These are phyloP conservation scores for Kodamaea jinghongensis DNA, from an alignment of 805 yeast genomes.

Conservation along the genomic window DNA sequence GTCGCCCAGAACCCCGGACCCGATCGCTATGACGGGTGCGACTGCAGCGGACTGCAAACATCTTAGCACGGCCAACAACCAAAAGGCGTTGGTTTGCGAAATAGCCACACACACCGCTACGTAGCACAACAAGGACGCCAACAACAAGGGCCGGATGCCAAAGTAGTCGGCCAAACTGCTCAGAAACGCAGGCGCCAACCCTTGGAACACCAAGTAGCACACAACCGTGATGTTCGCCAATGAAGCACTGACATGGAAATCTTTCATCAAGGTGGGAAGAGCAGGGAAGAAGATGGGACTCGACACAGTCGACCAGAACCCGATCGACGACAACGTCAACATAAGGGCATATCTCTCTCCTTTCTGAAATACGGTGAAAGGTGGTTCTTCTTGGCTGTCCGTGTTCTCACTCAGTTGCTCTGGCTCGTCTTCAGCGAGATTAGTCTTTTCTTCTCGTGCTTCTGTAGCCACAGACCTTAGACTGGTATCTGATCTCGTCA, in stretches of 20 bases:
- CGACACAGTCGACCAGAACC: conserved; percentile 67
- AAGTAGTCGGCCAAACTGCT: conserved; percentile 64
- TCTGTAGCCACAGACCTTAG: too few relatives aligned
- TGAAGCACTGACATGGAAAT: conserved; percentile 56
- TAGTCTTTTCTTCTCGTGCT: too few relatives aligned
- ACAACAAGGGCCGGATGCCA: conserved; percentile 70
- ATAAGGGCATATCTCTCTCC: conserved; percentile 41
- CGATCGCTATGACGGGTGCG: conserved; percentile 71
- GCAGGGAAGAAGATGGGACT: conserved; percentile 84
- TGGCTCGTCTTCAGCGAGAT: too few relatives aligned
- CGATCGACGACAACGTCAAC: conserved; percentile 43
- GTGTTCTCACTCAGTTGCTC: too few relatives aligned
- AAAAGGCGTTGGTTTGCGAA: conserved; percentile 55
- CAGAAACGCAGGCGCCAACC: conserved; percentile 67
- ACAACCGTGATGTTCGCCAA: conserved; percentile 70
- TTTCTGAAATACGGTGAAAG: conserved; percentile 43
- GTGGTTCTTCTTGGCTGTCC: background rate
- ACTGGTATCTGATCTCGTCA: too few relatives aligned
- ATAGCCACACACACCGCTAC: conserved; percentile 64
- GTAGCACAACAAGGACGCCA: conserved; percentile 53
- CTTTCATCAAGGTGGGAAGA: conserved; percentile 51
- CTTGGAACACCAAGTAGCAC: conserved; percentile 73
- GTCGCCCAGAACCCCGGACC: conserved; percentile 74
- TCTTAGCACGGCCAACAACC: conserved; percentile 61
- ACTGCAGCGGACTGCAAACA: conserved; percentile 78